Evolutionary conservation across 2,329 filamentous ascomycete species (phyloP).

Genomic region (Colletotrichum caudatum): DNA sequence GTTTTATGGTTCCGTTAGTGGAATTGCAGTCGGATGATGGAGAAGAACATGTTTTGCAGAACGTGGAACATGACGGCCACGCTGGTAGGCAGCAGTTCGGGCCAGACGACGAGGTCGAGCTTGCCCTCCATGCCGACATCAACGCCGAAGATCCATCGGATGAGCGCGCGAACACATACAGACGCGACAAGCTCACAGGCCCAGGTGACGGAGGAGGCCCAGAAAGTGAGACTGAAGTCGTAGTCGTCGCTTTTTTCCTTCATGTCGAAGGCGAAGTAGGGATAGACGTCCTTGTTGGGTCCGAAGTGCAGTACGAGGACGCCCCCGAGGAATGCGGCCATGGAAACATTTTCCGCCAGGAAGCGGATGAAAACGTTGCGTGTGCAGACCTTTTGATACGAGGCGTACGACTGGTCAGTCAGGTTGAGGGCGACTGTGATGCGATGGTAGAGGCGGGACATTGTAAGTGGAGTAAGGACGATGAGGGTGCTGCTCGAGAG

Average conservation of each 20-base stretch:
- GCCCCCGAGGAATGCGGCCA: constrained; percentile 75
- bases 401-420: constrained; percentile 69
- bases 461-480: constrained; percentile 72
- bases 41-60: constrained; percentile 79
- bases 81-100: constrained; percentile 74
- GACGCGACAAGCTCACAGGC: constrained; percentile 74
- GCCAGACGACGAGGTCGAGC: constrained; percentile 74
- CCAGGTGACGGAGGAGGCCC: constrained; percentile 74
- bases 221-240: constrained; percentile 73
- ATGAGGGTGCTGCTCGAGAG: constrained; percentile 74
- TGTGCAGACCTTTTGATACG: constrained; percentile 75
- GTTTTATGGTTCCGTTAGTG: constrained; percentile 39
- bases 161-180: constrained; percentile 68
- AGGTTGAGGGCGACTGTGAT: constrained; percentile 65
- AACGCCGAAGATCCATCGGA: constrained; percentile 69
- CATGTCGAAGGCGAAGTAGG: constrained; percentile 75
- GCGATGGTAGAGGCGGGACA: constrained; percentile 70
- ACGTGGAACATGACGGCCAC: constrained; percentile 76
- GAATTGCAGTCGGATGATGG: constrained; percentile 74
- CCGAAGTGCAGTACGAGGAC: constrained; percentile 76
- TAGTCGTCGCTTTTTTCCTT: constrained; percentile 59
- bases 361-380: constrained; percentile 77
- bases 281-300: constrained; percentile 75
- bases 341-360: constrained; percentile 75
- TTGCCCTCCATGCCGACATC: constrained; percentile 74